phyloP scores from a whole-genome alignment of 2,329 filamentous ascomycete species.

The Aspergillus sergii region DNA sequence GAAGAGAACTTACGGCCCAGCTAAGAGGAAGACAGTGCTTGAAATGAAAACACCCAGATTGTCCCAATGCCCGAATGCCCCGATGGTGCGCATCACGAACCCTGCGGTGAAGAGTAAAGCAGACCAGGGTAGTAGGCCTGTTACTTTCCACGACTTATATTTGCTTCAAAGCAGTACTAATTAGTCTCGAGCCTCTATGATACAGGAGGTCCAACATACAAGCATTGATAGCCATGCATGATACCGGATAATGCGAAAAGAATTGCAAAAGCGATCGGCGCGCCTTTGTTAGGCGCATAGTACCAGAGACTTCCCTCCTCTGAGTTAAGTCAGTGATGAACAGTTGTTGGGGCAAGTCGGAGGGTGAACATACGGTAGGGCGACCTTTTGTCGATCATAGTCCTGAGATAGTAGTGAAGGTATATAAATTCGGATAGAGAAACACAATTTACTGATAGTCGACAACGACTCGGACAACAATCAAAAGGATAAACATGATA shows the following conservation, averaged over 20 bases:
- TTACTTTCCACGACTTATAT: slow-evolving; percentile 46
- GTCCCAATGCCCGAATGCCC: slow-evolving; percentile 39
- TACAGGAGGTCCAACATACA: slow-evolving; percentile 21
- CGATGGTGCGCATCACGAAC: slow-evolving; percentile 40
- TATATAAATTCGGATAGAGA: neutral
- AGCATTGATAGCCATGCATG: slow-evolving; percentile 43
- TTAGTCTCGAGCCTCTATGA: slow-evolving; percentile 7
- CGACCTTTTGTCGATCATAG: slow-evolving; percentile 24
- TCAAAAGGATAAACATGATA: neutral
- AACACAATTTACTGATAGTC: neutral
- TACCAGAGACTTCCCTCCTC: slow-evolving; percentile 42
- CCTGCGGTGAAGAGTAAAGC: slow-evolving; percentile 43
- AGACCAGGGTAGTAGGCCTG: slow-evolving; percentile 45
- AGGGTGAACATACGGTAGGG: slow-evolving; percentile 28
- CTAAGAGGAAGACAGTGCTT: slow-evolving; percentile 42
- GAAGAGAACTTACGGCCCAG: slow-evolving; percentile 37
- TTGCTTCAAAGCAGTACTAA: slow-evolving; percentile 26
- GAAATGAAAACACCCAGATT: slow-evolving; percentile 42
- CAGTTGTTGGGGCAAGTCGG: neutral
- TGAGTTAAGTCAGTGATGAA: slow-evolving; percentile 19
- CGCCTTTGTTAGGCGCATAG: slow-evolving; percentile 46
- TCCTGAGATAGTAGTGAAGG: neutral
- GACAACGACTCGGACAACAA: neutral
- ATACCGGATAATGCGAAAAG: slow-evolving; percentile 42
- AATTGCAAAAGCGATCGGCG: slow-evolving; percentile 44